Evolutionary conservation across 805 yeast genomes (phyloP).

Genomic region (Candida nonsorbophila): DNA sequence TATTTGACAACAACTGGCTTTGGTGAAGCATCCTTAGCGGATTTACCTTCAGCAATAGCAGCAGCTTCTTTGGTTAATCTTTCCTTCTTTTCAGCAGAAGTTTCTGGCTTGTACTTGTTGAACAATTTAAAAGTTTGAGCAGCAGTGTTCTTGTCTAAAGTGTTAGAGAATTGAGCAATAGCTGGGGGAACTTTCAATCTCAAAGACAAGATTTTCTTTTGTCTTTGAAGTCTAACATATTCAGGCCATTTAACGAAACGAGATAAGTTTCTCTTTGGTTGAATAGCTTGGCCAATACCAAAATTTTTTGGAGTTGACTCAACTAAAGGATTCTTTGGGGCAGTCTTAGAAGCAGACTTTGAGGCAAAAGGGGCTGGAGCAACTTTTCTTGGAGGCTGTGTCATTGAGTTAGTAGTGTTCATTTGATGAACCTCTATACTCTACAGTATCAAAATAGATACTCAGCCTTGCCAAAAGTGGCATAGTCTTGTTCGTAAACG

Average conservation of each 20-base stretch:
- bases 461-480: slow-evolving; percentile 27
- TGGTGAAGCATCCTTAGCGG: slow-evolving; percentile 92
- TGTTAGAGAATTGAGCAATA: slow-evolving; percentile 91
- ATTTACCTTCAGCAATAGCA: slow-evolving; percentile 97
- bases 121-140: slow-evolving; percentile 93
- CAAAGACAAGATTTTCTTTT: slow-evolving; percentile 89
- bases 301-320: slow-evolving; percentile 88
- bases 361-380: slow-evolving; percentile 44
- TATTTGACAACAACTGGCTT: slow-evolving; percentile 96
- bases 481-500: slow-evolving; percentile 8
- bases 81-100: slow-evolving; percentile 96
- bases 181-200: slow-evolving; percentile 99
- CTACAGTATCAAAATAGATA: slow-evolving; percentile 36
- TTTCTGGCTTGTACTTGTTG: slow-evolving; percentile 99
- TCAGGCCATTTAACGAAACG: slow-evolving; percentile 99
- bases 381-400: slow-evolving; percentile 50
- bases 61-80: slow-evolving; percentile 99
- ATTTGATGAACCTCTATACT: slow-evolving; percentile 18
- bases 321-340: slow-evolving; percentile 73
- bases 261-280: slow-evolving; percentile 93
- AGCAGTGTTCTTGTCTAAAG: slow-evolving; percentile 98
- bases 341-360: slow-evolving; percentile 24
- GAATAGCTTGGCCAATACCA: slow-evolving; percentile 95
- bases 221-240: slow-evolving; percentile 97
- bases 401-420: slow-evolving; percentile 38